These are phyloP conservation scores for Epichloe aotearoae DNA, from an alignment of 2,329 filamentous ascomycete species.

Conservation along the genomic window DNA sequence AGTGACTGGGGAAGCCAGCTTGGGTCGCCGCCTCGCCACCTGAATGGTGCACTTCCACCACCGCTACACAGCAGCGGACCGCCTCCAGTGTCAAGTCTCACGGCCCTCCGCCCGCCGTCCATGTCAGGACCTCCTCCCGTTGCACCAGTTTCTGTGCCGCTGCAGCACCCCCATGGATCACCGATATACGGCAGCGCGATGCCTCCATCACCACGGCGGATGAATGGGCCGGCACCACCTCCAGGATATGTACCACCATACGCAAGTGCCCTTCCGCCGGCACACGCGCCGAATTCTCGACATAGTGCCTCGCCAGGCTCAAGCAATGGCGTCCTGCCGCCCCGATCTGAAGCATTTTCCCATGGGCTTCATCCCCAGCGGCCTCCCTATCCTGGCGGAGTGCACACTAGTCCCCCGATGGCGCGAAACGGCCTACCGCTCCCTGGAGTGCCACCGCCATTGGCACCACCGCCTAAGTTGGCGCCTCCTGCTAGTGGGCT, in stretches of 20 bases:
- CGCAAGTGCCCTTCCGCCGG: conserved; percentile 12
- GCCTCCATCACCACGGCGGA: conserved; percentile 34
- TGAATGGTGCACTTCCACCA: conserved; percentile 34
- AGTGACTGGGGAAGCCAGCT: conserved; percentile 40
- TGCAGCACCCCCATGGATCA: conserved; percentile 23
- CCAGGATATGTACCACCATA: conserved; percentile 28
- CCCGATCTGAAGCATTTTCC: conserved; percentile 21
- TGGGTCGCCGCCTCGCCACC: conserved; percentile 31
- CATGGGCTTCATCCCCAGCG: conserved; percentile 30
- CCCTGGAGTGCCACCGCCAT: conserved; percentile 9
- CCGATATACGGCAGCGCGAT: conserved; percentile 28
- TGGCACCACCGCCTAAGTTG: conserved; percentile 12
- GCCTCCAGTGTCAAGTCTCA: conserved; percentile 20
- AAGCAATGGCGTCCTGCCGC: conserved; percentile 21
- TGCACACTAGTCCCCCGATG: conserved; percentile 32
- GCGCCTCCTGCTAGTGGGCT: conserved; percentile 13
- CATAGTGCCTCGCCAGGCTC: conserved; percentile 18
- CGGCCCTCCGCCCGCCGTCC: conserved; percentile 37
- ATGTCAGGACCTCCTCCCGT: conserved; percentile 28
- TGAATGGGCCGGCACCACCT: conserved; percentile 28
- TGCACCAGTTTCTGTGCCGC: conserved; percentile 26
- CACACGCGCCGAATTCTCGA: conserved; percentile 13
- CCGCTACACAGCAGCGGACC: conserved; percentile 18
- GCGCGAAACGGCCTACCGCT: conserved; percentile 25
- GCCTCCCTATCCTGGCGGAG: conserved; percentile 26